Evolutionary conservation across 2,329 filamentous ascomycete species (phyloP).

Genomic region (Beauveria sp.): DNA sequence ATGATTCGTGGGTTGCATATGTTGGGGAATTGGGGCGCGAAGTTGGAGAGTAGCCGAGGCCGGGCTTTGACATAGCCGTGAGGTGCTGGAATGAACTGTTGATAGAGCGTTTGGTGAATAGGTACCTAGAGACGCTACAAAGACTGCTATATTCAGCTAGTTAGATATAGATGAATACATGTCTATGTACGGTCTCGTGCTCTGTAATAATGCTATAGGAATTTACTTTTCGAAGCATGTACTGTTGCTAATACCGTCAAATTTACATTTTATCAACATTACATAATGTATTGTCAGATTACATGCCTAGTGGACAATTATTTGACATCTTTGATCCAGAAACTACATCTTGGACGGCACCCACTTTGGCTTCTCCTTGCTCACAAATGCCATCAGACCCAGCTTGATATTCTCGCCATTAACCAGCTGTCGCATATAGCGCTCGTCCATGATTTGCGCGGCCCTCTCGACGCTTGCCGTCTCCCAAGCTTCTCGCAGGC

Average conservation of each 20-base stretch:
- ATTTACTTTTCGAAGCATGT: not conserved
- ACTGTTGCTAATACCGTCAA: too few species aligned
- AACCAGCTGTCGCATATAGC: slow-evolving; percentile 32
- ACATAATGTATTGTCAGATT: not conserved
- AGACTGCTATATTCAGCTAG: too few species aligned
- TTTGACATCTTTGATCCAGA: not conserved
- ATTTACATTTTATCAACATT: too few species aligned
- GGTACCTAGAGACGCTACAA: too few species aligned
- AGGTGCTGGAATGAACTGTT: not conserved
- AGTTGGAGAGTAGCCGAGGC: not conserved
- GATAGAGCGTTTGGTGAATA: too few species aligned
- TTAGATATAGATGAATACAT: too few species aligned
- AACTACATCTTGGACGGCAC: slow-evolving; percentile 37
- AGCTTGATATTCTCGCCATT: slow-evolving; percentile 41
- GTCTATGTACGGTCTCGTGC: not conserved
- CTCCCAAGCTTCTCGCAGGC: slow-evolving; percentile 31
- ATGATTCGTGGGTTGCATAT: not conserved
- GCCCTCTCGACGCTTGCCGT: slow-evolving; percentile 32
- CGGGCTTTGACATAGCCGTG: not conserved
- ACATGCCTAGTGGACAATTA: not conserved
- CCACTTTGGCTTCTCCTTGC: slow-evolving; percentile 42
- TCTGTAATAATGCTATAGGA: not conserved
- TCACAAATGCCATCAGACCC: slow-evolving; percentile 42
- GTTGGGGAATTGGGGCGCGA: not conserved
- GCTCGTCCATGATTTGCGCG: slow-evolving; percentile 31